These are phyloP conservation scores for Diaporthe humulicola DNA, from an alignment of 2,329 filamentous ascomycete species.

Conservation along the genomic window DNA sequence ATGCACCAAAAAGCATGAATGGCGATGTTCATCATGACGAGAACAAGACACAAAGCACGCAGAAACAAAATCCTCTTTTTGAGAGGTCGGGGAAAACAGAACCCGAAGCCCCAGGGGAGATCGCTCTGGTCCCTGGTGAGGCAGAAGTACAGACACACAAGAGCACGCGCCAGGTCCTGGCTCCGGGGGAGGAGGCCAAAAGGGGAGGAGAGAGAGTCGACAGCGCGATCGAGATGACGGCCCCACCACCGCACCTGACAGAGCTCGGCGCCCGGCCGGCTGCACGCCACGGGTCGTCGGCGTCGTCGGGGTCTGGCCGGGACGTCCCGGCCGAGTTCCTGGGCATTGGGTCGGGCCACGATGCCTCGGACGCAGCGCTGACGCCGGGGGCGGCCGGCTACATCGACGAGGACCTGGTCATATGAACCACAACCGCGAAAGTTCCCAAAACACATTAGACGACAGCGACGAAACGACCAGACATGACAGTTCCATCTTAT, in stretches of 20 bases:
- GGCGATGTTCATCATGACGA: constrained; percentile 26
- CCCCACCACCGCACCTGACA: constrained; percentile 24
- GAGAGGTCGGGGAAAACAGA: constrained; percentile 40
- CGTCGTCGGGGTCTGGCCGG: not conserved
- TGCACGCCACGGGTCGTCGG: constrained; percentile 2
- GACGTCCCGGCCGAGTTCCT: constrained; percentile 30
- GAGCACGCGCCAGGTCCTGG: constrained; percentile 39
- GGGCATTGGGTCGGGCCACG: constrained; percentile 38
- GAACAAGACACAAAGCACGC: constrained; percentile 7
- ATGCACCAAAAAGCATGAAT: constrained; percentile 16
- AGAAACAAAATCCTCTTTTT: constrained; percentile 41
- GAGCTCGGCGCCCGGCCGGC: constrained; percentile 8
- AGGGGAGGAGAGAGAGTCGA: constrained; percentile 35
- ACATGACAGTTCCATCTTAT: constrained; percentile 24
- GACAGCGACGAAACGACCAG: constrained; percentile 34
- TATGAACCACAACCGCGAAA: not conserved
- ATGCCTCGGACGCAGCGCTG: constrained; percentile 10
- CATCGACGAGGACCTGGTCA: constrained; percentile 38
- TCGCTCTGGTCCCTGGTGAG: constrained; percentile 40
- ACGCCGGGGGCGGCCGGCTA: not conserved
- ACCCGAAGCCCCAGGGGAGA: constrained; percentile 40
- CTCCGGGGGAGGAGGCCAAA: constrained; percentile 29
- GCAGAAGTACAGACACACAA: constrained; percentile 39
- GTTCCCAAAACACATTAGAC: constrained; percentile 11
- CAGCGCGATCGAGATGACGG: constrained; percentile 38